Conservation (phyloP, 805 yeast genomes). For the Yarrowia bubula region DNA sequence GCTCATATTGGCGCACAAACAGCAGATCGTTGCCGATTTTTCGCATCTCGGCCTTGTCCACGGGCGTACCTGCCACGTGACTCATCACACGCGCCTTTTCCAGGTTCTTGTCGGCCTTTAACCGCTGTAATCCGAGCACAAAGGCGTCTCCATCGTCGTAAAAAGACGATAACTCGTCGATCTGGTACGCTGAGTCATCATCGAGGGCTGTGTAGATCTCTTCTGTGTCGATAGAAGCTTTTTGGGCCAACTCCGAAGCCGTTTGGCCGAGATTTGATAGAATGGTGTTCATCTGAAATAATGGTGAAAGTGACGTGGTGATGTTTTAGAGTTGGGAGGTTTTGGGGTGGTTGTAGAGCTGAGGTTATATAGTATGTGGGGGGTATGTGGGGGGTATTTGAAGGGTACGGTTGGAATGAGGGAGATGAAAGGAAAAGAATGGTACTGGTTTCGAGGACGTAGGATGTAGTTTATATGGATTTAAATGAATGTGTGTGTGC, state of each 20-base stretch:
- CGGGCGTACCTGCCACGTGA: not conserved
- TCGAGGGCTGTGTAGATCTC: constrained; percentile 1
- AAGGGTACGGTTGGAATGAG: too few relatives aligned
- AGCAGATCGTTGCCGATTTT: constrained; percentile 19
- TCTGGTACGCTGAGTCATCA: not conserved
- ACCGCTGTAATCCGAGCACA: constrained; percentile 4
- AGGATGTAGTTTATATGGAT: too few relatives aligned
- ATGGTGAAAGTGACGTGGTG: not conserved
- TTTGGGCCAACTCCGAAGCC: not conserved
- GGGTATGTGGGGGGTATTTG: too few relatives aligned
- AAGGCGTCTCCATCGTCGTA: constrained; percentile 13
- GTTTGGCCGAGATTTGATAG: not conserved
- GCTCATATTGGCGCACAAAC: constrained; percentile 9
- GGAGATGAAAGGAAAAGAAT: too few relatives aligned
- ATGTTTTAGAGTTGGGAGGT: not conserved
- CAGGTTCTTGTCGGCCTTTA: not conserved
- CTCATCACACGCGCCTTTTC: not conserved
- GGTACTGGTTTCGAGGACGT: too few relatives aligned
- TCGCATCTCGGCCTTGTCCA: not conserved
- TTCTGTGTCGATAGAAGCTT: not conserved
- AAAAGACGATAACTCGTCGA: not conserved
- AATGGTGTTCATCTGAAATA: not conserved
- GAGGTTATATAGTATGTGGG: too few relatives aligned
- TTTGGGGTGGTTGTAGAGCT: too few relatives aligned
- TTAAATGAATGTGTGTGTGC: too few relatives aligned